These are phyloP conservation scores for Lolium perenne DNA, from an alignment of 176 grass and related monocot genomes.

Conservation along the genomic window DNA sequence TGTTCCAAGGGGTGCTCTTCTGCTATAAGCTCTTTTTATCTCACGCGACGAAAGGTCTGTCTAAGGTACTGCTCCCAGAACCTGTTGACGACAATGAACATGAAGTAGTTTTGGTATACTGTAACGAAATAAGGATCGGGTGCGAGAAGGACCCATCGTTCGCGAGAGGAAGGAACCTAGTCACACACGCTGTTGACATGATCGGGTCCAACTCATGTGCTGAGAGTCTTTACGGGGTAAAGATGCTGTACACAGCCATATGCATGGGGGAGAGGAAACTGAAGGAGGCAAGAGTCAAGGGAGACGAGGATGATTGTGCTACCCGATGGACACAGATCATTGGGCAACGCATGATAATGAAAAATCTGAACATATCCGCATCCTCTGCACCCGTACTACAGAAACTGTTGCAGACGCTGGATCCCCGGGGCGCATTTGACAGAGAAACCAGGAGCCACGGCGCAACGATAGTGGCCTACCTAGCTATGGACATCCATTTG, in stretches of 20 bases:
- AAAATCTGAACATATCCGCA: too few relatives aligned
- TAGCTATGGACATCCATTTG: background rate
- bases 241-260: background rate
- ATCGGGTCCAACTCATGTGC: background rate
- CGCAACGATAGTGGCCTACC: background rate
- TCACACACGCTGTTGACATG: too few relatives aligned
- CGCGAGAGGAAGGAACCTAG: background rate
- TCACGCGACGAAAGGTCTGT: background rate
- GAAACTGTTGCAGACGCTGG: background rate
- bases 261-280: background rate
- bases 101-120: background rate
- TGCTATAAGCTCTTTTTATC: background rate
- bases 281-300: too few relatives aligned
- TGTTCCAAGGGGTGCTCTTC: background rate
- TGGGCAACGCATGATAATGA: too few relatives aligned
- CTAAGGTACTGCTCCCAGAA: fast-evolving
- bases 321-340: too few relatives aligned
- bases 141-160: background rate
- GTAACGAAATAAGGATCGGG: fast-evolving
- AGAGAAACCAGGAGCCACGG: background rate
- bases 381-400: background rate
- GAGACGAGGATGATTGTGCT: too few relatives aligned
- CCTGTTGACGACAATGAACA: background rate
- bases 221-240: background rate
- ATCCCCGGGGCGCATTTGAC: too few relatives aligned